Evolutionary conservation across 129 eudicot genomes (phyloP), one percentile per base, ranked within the genome.

Genomic region (Logfia minima): DNA sequence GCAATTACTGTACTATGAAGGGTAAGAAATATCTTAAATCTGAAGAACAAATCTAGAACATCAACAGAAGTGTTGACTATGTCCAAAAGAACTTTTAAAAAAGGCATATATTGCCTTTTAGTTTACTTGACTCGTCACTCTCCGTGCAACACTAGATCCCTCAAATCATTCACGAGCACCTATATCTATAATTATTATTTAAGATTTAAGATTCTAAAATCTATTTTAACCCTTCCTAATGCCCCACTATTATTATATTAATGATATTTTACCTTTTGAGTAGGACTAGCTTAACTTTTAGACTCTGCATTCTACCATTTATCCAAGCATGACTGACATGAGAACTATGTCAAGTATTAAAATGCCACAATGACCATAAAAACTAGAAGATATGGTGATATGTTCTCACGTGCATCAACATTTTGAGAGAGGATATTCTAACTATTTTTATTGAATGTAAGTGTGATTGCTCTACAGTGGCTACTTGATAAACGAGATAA

Each of bases 241-340:
- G 51, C 3, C 16, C 51, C 13, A 43, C 51, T 43, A 10, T 37
- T 37, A 19, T 4, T 22, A 59, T 22, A 59, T 22, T 21, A 17
- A 8, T 71, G 2, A 24, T 71, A n/a, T 43, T 43, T 43, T 71
- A 51, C 64, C 39, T 51, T 6, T 17, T 71, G 16, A 51, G 63
- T 43, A 35, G 41, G 41, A 43, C 16, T 43, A 2, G 51, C 16
- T 43, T 43, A 43, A 43, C 51, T 43, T 43, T 43, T 9, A 3
- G 22, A 22, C 56, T 68, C 34, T 11, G 9, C 37, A 43, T 17
- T 70, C 59, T 69, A 31, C 13, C 64, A 71, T 71, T 52, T 51
- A 71, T 14, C 64, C 53, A 52, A 71, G 63, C 75, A 71, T 16
- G 21, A 71, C 75, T 71, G 21, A 7, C 37, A 41, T 23, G 28